Percentiles rank a stretch among this genome's conserved stretches.
These are phyloP conservation scores for Cymodocea nodosa DNA, from an alignment of 116 monocot genomes.

Conservation along the genomic window DNA sequence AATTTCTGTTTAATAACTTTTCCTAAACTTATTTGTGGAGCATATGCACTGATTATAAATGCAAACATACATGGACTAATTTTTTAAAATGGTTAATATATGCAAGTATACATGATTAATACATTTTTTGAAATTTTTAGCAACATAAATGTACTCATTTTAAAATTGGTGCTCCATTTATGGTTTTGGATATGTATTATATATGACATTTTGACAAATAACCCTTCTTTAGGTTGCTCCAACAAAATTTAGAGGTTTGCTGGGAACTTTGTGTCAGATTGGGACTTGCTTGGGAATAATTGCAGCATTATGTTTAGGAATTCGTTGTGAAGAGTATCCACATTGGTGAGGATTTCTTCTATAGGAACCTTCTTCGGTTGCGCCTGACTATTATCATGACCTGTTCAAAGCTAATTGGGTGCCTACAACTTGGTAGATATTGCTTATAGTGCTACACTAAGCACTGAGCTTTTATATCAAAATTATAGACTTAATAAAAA, in stretches of 20 bases:
- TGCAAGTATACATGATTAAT: too few species aligned
- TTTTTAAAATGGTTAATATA: too few species aligned
- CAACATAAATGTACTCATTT: too few species aligned
- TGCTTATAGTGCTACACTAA: neutral
- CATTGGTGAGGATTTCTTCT: conserved; percentile 54
- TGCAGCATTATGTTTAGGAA: conserved; percentile 58
- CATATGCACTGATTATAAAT: too few species aligned
- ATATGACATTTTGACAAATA: neutral
- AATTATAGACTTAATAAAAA: too few species aligned
- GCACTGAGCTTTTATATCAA: too few species aligned
- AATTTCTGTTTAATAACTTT: too few species aligned
- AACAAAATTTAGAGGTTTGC: conserved; percentile 69
- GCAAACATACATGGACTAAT: too few species aligned
- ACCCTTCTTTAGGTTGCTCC: conserved; percentile 56
- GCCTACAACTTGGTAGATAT: neutral
- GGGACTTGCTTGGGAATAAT: conserved; percentile 90
- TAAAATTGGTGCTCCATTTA: too few species aligned
- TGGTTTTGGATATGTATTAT: too few species aligned
- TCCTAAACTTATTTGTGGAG: too few species aligned
- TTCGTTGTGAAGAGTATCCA: conserved; percentile 73
- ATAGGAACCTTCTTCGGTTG: neutral
- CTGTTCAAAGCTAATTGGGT: neutral
- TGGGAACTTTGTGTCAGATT: conserved; percentile 72
- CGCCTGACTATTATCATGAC: neutral
- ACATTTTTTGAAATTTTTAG: too few species aligned